A percentile compares a stretch with the other conserved stretches of the same genome.
Evolutionary conservation across 2,329 filamentous ascomycete species (phyloP).

Genomic region (Drechmeria coniospora): DNA sequence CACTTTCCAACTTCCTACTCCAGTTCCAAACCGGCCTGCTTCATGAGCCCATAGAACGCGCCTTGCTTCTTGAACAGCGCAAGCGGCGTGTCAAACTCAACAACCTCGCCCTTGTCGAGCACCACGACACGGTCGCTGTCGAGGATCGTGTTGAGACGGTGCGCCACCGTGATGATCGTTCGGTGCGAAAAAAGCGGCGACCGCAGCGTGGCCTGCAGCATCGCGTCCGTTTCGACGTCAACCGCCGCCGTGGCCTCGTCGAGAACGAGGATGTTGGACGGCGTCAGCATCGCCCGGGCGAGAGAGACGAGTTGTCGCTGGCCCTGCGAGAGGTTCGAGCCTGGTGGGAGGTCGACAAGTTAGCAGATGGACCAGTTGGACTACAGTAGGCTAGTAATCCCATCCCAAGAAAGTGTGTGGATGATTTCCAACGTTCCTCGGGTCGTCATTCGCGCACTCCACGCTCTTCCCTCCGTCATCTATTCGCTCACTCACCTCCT

Average conservation of each 20-base stretch:
- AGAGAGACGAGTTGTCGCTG: conserved; percentile 90
- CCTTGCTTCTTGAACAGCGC: conserved; percentile 61
- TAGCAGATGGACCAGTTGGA: not conserved
- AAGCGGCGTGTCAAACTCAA: conserved; percentile 79
- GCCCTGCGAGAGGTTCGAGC: conserved; percentile 88
- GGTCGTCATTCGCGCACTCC: no score
- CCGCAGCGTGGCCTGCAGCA: conserved; percentile 48
- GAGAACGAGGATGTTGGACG: conserved; percentile 90
- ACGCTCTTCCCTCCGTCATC: no score
- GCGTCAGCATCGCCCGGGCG: conserved; percentile 82
- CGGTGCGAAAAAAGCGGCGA: conserved; percentile 65
- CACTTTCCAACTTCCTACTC: conserved; percentile 15
- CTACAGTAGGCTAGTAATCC: no score
- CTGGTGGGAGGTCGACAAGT: conserved; percentile 24
- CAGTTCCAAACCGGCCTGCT: conserved; percentile 63
- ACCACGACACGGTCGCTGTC: conserved; percentile 83
- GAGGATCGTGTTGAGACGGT: conserved; percentile 95
- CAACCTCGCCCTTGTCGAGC: conserved; percentile 76
- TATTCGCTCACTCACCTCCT: conserved; percentile 68
- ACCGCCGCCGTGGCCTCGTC: conserved; percentile 85
- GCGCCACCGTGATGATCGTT: conserved; percentile 96
- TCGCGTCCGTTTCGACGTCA: conserved; percentile 51
- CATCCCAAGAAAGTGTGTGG: no score
- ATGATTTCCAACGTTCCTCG: no score
- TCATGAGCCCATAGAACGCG: conserved; percentile 78